These are phyloP conservation scores for Phaeosphaeria sp. DNA, from an alignment of 2,329 filamentous ascomycete genomes.

Conservation along the genomic window DNA sequence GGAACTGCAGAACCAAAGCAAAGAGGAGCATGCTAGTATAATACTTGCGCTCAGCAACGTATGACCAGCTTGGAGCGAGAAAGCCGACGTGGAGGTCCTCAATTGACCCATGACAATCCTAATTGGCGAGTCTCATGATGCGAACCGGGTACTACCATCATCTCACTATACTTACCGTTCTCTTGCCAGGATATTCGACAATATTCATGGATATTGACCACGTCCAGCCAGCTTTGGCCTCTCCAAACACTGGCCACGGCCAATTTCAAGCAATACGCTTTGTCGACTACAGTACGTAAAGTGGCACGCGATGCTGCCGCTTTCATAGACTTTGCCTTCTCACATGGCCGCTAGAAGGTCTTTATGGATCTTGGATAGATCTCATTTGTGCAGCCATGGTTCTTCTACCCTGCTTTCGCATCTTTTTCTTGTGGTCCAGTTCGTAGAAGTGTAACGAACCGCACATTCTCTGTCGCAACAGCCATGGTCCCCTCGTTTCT, in stretches of 20 bases:
- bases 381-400: not conserved
- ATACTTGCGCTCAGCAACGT: not conserved
- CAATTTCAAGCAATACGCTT: conserved; percentile 31
- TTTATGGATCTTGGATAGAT: conserved; percentile 3
- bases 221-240: conserved; percentile 15
- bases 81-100: not conserved
- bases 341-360: not conserved
- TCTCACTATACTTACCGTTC: conserved; percentile 20
- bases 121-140: conserved; percentile 16
- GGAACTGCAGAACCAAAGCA: not conserved
- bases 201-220: conserved; percentile 30
- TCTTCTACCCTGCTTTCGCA: not conserved
- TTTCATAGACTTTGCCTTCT: conserved; percentile 6
- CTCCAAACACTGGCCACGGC: conserved; percentile 18
- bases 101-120: not conserved
- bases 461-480: not conserved
- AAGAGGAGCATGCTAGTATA: not conserved
- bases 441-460: not conserved
- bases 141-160: conserved; percentile 23
- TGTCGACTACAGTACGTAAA: conserved; percentile 32
- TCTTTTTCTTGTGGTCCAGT: not conserved
- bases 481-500: not conserved
- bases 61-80: not conserved
- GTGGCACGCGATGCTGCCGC: conserved; percentile 16
- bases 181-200: conserved; percentile 19